Evolutionary conservation across 306 rosid species (phyloP).

Genomic region (Medicago arabica): DNA sequence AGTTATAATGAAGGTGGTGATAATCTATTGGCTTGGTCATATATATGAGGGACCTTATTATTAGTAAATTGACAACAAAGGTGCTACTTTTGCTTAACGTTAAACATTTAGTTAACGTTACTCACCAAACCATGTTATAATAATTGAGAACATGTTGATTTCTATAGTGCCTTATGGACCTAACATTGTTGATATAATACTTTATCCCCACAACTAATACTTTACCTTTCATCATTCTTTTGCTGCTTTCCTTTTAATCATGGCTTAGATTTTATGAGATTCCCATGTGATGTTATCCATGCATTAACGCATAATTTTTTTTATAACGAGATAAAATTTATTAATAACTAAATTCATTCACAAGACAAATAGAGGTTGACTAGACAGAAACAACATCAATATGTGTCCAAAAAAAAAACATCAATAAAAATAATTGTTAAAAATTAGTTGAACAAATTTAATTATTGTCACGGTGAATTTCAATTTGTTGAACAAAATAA

Average conservation of each 20-base stretch:
- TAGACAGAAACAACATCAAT: too few species aligned
- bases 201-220: constrained; percentile 18
- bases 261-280: constrained; percentile 34
- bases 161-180: constrained; percentile 29
- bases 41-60: constrained; percentile 16
- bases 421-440: too few species aligned
- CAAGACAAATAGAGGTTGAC: too few species aligned
- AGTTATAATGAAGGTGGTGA: constrained; percentile 18
- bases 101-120: neutral
- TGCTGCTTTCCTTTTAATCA: constrained; percentile 37
- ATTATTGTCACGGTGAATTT: too few species aligned
- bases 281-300: constrained; percentile 43
- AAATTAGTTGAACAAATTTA: neutral
- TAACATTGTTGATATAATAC: constrained; percentile 1
- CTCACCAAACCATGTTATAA: constrained; percentile 25
- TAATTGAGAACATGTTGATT: constrained; percentile 24
- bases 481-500: too few species aligned
- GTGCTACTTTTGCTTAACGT: constrained; percentile 35
- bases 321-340: too few species aligned
- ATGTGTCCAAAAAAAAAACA: too few species aligned
- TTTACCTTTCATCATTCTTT: constrained; percentile 44
- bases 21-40: constrained; percentile 31
- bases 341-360: too few species aligned
- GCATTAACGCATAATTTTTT: too few species aligned
- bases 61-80: constrained; percentile 8